A percentile compares a stretch with the other conserved stretches of the same genome.
These are phyloP conservation scores for Salix suchowensis DNA, from an alignment of 345 rosid species.

Conservation along the genomic window DNA sequence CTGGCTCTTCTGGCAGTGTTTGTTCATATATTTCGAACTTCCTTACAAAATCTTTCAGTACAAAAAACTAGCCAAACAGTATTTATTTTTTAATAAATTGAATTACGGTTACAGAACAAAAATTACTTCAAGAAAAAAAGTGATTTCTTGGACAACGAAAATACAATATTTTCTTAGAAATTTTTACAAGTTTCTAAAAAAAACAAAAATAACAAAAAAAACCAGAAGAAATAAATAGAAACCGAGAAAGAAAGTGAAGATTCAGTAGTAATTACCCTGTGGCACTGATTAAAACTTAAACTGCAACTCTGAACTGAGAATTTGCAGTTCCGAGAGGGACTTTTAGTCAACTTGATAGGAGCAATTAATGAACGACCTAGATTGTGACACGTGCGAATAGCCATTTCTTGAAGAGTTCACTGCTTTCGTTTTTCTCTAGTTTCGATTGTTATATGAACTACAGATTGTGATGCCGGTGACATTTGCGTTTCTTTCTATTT, in stretches of 20 bases:
- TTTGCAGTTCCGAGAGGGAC: constrained; percentile 34
- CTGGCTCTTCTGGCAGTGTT: too few species aligned
- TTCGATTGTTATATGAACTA: background rate
- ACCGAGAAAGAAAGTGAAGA: background rate
- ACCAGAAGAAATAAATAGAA: background rate
- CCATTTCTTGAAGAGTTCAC: constrained; percentile 24
- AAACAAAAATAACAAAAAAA: background rate
- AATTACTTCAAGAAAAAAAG: background rate
- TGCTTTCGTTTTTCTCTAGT: background rate
- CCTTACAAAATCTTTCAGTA: too few species aligned
- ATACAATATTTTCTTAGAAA: background rate
- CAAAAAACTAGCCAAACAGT: too few species aligned
- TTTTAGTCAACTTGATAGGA: constrained; percentile 16
- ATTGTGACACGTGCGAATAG: constrained; percentile 18
- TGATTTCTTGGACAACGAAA: background rate
- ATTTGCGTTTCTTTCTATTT: background rate
- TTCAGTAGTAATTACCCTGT: constrained; percentile 29
- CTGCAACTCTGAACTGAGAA: constrained; percentile 40
- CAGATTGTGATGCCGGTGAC: background rate
- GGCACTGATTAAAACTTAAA: constrained; percentile 33
- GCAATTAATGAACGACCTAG: constrained; percentile 19
- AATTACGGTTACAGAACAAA: background rate
- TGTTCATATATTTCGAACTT: too few species aligned
- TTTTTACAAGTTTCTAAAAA: constrained; percentile 3
- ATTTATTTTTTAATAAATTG: background rate